Percentiles rank a stretch among this genome's conserved stretches.
phyloP scores from a whole-genome alignment of 148 eudicot genomes.

The Silene latifolia region DNA sequence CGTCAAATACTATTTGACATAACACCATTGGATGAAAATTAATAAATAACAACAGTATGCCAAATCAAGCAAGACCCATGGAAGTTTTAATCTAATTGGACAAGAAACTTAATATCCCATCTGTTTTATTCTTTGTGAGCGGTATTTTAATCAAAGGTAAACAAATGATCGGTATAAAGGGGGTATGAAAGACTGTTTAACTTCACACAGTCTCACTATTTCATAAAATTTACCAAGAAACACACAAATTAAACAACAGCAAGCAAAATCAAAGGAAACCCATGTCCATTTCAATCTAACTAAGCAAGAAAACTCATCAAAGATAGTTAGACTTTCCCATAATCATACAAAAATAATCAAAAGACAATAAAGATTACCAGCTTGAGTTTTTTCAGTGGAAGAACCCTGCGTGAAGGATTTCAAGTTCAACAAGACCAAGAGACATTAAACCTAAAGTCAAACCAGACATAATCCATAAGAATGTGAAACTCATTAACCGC shows the following conservation, averaged over 20 bases:
- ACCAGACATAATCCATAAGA: slow-evolving; percentile 93
- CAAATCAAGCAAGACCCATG: slow-evolving; percentile 8
- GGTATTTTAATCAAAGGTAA: background rate
- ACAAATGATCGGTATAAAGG: no score
- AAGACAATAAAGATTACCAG: slow-evolving; percentile 38
- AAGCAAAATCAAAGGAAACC: no score
- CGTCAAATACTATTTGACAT: no score
- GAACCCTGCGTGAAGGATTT: slow-evolving; percentile 88
- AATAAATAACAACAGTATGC: background rate
- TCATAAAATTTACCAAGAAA: slow-evolving; percentile 8
- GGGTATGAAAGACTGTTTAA: no score
- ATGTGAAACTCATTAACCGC: no score
- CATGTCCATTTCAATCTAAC: background rate
- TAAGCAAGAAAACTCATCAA: background rate
- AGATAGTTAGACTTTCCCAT: background rate
- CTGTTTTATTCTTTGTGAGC: no score
- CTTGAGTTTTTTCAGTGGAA: slow-evolving; percentile 68
- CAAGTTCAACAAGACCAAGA: slow-evolving; percentile 90
- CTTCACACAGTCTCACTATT: no score
- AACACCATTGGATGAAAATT: background rate
- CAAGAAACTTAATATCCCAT: no score
- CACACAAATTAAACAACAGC: slow-evolving; percentile 5
- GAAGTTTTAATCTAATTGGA: background rate
- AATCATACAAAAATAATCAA: background rate
- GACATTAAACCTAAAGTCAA: no score